Evolutionary conservation across 768 basidiomycete genomes (phyloP).

Genomic region (Aureoboletus auriporus): DNA sequence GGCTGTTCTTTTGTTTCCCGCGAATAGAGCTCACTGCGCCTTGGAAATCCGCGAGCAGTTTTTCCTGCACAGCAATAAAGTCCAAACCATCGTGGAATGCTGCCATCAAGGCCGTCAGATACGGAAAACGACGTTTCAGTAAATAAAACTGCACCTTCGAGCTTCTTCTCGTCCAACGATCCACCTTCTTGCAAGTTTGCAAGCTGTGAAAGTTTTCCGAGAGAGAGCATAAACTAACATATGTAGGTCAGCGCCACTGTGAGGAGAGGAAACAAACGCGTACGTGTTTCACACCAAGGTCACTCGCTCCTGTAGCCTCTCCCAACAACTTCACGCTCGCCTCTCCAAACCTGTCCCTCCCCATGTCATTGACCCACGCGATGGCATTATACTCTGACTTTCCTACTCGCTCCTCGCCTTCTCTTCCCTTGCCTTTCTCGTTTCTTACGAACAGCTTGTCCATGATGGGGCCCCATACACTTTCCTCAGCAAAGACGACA

Average conservation of each 20-base stretch:
- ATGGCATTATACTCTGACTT: constrained; percentile 49
- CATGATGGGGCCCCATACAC: constrained; percentile 55
- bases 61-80: constrained; percentile 80
- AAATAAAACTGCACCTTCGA: constrained; percentile 48
- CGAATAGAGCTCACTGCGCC: constrained; percentile 43
- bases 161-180: constrained; percentile 43
- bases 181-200: constrained; percentile 51
- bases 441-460: constrained; percentile 59
- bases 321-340: constrained; percentile 61
- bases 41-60: constrained; percentile 60
- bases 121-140: not conserved
- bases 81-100: constrained; percentile 87
- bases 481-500: constrained; percentile 75
- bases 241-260: constrained; percentile 2
- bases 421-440: constrained; percentile 22
- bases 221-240: constrained; percentile 79
- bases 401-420: constrained; percentile 33
- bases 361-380: constrained; percentile 88
- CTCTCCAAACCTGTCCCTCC: constrained; percentile 56
- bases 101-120: constrained; percentile 27
- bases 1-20: constrained; percentile 51
- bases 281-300: constrained; percentile 77
- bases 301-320: constrained; percentile 55
- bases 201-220: constrained; percentile 83
- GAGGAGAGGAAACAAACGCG: constrained; percentile 17